Conservation (phyloP, 2,329 filamentous ascomycete species). For the Botryotinia narcissicola region DNA sequence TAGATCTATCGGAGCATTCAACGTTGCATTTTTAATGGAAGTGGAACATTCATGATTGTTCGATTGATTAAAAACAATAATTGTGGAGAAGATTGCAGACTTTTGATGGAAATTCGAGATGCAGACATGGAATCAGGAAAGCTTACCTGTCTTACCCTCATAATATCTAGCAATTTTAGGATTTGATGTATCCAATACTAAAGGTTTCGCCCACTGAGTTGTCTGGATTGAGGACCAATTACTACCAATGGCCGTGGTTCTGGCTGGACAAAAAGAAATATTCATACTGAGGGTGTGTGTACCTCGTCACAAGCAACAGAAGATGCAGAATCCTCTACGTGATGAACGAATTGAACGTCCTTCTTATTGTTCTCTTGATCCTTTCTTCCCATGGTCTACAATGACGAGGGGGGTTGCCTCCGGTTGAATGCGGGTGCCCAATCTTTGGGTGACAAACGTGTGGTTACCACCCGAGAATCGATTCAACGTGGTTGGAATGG, state of each 20-base stretch:
- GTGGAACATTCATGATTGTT: background rate
- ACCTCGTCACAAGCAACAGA: constrained; percentile 28
- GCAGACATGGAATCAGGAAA: constrained; percentile 9
- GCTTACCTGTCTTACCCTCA: constrained; percentile 15
- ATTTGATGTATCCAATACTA: constrained; percentile 25
- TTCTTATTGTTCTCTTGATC: constrained; percentile 31
- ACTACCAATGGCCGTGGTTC: constrained; percentile 25
- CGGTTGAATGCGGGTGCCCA: constrained; percentile 37
- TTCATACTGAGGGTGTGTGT: constrained; percentile 33
- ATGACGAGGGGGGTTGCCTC: constrained; percentile 22
- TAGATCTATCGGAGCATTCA: background rate
- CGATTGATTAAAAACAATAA: background rate
- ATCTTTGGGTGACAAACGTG: constrained; percentile 20
- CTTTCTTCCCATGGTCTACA: constrained; percentile 16
- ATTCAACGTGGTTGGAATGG: constrained; percentile 9
- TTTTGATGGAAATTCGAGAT: background rate
- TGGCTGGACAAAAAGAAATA: constrained; percentile 37
- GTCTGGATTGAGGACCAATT: constrained; percentile 28
- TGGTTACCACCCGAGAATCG: constrained; percentile 13
- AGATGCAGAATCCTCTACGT: constrained; percentile 21
- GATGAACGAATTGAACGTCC: constrained; percentile 27
- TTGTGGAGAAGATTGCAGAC: background rate
- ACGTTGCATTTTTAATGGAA: constrained; percentile 1
- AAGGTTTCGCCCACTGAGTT: constrained; percentile 17
- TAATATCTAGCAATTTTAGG: constrained; percentile 22